Conservation (phyloP, 2,329 filamentous ascomycete species). For the Calonectria montana region DNA sequence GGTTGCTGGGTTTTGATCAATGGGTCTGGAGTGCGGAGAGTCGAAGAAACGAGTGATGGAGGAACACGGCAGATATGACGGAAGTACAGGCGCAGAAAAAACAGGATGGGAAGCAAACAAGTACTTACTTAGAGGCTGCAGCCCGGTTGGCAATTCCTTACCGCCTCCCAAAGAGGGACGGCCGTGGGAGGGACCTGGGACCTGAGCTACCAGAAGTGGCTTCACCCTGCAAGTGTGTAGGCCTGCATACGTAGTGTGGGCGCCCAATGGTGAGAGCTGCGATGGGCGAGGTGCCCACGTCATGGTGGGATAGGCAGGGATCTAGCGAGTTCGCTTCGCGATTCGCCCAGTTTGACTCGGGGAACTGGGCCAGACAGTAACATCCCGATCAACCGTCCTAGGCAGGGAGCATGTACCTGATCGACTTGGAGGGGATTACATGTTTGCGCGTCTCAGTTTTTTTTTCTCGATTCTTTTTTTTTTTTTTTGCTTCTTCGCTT, state of each 20-base stretch:
- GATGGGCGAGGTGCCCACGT: conserved; percentile 40
- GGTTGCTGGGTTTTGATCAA: neutral
- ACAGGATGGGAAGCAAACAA: conserved; percentile 28
- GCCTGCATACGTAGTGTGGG: conserved; percentile 26
- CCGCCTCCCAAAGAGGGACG: conserved; percentile 37
- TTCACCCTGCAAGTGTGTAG: conserved; percentile 36
- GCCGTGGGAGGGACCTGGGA: conserved; percentile 1
- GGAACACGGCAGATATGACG: conserved; percentile 28
- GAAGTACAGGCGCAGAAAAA: conserved; percentile 20
- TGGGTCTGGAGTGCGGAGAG: neutral
- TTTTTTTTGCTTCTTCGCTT: conserved; percentile 9
- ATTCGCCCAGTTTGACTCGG: conserved; percentile 9
- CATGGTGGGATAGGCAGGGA: conserved; percentile 32
- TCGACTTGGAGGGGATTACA: neutral
- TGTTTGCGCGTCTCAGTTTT: neutral
- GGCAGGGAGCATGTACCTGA: conserved; percentile 7
- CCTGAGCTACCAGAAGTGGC: conserved; percentile 29
- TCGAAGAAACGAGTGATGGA: conserved; percentile 6
- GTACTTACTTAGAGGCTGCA: conserved; percentile 2
- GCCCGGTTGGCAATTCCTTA: conserved; percentile 32
- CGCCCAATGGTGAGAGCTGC: conserved; percentile 35
- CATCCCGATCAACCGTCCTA: neutral
- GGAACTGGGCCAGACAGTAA: neutral
- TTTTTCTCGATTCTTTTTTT: no score
- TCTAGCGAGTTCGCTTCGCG: neutral